A percentile compares a stretch with the other conserved stretches of the same genome.
Evolutionary conservation across 1,139 yeast genomes (phyloP).

Genomic region (Saccharomyces pastorianus): DNA sequence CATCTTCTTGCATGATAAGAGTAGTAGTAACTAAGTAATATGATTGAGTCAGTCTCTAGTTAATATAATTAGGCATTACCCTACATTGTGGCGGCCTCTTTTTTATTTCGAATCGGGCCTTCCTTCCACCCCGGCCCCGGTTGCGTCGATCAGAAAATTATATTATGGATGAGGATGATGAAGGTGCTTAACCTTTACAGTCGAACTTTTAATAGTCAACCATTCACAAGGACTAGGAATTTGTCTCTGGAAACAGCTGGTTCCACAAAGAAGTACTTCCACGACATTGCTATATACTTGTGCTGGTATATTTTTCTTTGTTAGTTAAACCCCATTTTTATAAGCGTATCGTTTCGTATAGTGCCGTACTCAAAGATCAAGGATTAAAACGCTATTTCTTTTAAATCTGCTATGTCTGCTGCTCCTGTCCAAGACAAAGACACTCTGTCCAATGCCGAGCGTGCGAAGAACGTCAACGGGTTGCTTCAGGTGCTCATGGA

Average conservation of each 20-base stretch:
- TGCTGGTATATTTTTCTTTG: not conserved
- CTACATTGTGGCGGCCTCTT: not conserved
- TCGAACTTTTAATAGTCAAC: not conserved
- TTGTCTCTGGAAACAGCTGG: not conserved
- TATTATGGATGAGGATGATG: not conserved
- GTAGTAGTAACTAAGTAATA: not conserved
- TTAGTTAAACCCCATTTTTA: not conserved
- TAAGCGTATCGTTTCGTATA: not conserved
- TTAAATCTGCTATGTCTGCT: slow-evolving; percentile 7
- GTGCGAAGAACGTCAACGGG: slow-evolving; percentile 30
- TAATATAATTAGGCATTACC: not conserved
- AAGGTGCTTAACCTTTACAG: not conserved
- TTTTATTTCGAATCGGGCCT: not conserved
- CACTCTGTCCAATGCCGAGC: slow-evolving; percentile 28
- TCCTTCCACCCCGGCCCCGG: not conserved
- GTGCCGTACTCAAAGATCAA: not conserved
- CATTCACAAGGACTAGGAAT: not conserved
- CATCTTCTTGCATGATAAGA: not conserved
- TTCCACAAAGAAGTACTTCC: not conserved
- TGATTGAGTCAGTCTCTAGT: not conserved
- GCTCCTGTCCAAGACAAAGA: slow-evolving; percentile 23
- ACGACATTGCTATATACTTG: not conserved
- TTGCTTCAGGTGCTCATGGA: slow-evolving; percentile 30
- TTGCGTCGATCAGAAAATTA: slow-evolving; percentile 1
- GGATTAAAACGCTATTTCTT: not conserved